Percentiles rank a stretch among this genome's conserved stretches.
Evolutionary conservation across 768 basidiomycete genomes (phyloP).

Genomic region (Boletus reticulatus): DNA sequence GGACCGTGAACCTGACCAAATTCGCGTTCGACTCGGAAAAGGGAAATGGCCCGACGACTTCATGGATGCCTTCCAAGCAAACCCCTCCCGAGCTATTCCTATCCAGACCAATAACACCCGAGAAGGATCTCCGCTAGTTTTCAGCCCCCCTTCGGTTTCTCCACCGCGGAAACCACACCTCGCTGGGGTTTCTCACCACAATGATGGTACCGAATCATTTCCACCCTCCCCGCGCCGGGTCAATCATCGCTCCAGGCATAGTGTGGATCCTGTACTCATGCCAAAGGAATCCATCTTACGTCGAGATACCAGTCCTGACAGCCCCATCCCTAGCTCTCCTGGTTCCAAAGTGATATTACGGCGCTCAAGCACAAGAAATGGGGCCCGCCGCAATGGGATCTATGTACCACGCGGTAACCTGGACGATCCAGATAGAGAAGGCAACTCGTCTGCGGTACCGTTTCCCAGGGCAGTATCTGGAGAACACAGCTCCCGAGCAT

Average conservation of each 20-base stretch:
- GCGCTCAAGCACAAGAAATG: conserved; percentile 54
- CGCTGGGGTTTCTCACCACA: conserved; percentile 41
- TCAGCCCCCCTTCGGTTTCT: conserved; percentile 42
- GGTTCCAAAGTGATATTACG: conserved; percentile 49
- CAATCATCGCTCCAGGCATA: conserved; percentile 62
- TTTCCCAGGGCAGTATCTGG: conserved; percentile 63
- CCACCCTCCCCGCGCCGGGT: conserved; percentile 45
- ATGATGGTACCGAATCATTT: conserved; percentile 47
- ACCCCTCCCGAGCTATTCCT: conserved; percentile 32
- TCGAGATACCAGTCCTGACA: conserved; percentile 62
- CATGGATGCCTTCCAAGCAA: conserved; percentile 51
- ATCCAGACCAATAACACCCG: conserved; percentile 19
- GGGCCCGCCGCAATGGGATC: conserved; percentile 45
- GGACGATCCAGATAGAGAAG: conserved; percentile 35
- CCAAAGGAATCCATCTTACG: conserved; percentile 48
- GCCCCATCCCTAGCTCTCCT: conserved; percentile 32
- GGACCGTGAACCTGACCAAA: conserved; percentile 30
- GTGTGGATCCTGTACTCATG: conserved; percentile 52
- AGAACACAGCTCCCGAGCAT: conserved; percentile 38
- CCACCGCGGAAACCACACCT: conserved; percentile 58
- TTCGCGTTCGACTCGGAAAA: conserved; percentile 60
- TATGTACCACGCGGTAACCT: conserved; percentile 41
- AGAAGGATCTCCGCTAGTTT: conserved; percentile 17
- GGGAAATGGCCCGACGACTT: conserved; percentile 87
- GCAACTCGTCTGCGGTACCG: conserved; percentile 48